A percentile compares a stretch with the other conserved stretches of the same genome.
phyloP scores from a whole-genome alignment of 805 yeast genomes.

The Schwanniomyces occidentalis region DNA sequence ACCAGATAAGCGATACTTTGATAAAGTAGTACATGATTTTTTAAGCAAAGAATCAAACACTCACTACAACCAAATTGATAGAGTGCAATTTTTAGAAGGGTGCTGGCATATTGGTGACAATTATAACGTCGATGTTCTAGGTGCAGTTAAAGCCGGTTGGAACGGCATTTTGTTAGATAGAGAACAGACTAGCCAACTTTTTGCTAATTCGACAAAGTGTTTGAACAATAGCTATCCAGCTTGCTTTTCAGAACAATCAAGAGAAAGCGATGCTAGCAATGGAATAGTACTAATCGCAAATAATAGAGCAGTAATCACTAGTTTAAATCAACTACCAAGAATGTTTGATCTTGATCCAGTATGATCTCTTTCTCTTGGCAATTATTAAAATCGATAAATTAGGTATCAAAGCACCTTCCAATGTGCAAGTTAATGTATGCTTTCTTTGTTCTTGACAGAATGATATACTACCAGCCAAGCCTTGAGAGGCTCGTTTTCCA shows the following conservation, averaged over 20 bases:
- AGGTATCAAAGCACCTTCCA: too few relatives aligned
- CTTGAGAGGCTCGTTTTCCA: too few relatives aligned
- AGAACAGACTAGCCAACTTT: constrained; percentile 14
- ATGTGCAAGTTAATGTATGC: too few relatives aligned
- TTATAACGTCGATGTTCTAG: constrained; percentile 52
- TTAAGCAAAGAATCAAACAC: not conserved
- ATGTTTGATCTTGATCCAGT: constrained; percentile 15
- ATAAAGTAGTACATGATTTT: constrained; percentile 1
- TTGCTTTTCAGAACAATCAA: constrained; percentile 10
- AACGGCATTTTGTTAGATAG: constrained; percentile 59
- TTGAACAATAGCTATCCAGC: constrained; percentile 11
- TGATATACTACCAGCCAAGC: too few relatives aligned
- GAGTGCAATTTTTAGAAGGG: constrained; percentile 14
- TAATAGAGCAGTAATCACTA: constrained; percentile 29
- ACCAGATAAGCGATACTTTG: constrained; percentile 52
- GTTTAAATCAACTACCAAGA: constrained; percentile 16
- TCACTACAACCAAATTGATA: constrained; percentile 11
- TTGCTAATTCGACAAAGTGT: constrained; percentile 8
- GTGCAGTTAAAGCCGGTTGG: constrained; percentile 59
- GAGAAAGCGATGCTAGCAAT: constrained; percentile 8
- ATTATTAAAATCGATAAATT: too few relatives aligned
- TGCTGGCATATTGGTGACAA: constrained; percentile 74
- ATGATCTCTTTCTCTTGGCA: too few relatives aligned
- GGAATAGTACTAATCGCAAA: constrained; percentile 31
- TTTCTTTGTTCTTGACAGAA: too few relatives aligned